Percentiles rank a stretch among this genome's conserved stretches.
Evolutionary conservation across 2,329 filamentous ascomycete genomes (phyloP).

Genomic region (Cercospora citrullina): DNA sequence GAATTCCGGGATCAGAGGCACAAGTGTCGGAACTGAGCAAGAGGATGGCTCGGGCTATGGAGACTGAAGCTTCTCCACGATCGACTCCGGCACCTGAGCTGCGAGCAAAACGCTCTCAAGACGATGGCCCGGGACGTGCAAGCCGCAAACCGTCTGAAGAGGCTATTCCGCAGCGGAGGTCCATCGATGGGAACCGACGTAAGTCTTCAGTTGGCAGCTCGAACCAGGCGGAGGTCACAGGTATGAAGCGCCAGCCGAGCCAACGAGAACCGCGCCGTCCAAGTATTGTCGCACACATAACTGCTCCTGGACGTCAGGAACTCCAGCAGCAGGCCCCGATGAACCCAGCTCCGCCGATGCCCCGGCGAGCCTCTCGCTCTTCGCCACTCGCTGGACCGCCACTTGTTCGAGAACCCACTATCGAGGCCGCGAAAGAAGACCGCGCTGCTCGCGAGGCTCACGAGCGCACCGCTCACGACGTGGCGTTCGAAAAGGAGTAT

Average conservation of each 20-base stretch:
- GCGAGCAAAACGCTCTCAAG: constrained; percentile 27
- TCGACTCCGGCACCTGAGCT: constrained; percentile 19
- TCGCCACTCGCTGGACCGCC: constrained; percentile 44
- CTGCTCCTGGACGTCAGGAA: constrained; percentile 47
- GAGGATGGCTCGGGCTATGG: constrained; percentile 36
- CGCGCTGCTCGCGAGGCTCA: constrained; percentile 48
- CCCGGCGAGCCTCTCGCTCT: constrained; percentile 61
- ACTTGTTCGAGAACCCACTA: constrained; percentile 49
- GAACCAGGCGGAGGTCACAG: constrained; percentile 20
- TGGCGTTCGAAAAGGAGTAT: constrained; percentile 89
- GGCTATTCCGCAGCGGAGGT: constrained; percentile 24
- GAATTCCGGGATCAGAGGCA: constrained; percentile 23
- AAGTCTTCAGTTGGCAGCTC: constrained; percentile 30
- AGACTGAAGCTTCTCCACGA: constrained; percentile 26
- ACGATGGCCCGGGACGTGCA: constrained; percentile 23
- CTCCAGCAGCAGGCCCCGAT: constrained; percentile 33
- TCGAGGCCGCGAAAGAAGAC: constrained; percentile 25
- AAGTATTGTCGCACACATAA: constrained; percentile 45
- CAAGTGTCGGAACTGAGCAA: constrained; percentile 36
- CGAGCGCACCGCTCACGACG: constrained; percentile 76
- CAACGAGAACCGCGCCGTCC: constrained; percentile 47
- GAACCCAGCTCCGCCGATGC: constrained; percentile 43
- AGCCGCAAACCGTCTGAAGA: constrained; percentile 33
- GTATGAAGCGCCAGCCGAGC: constrained; percentile 39
- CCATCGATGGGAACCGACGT: constrained; percentile 30